Evolutionary conservation across 345 rosid genomes (phyloP).

Genomic region (Gossypium bickii): DNA sequence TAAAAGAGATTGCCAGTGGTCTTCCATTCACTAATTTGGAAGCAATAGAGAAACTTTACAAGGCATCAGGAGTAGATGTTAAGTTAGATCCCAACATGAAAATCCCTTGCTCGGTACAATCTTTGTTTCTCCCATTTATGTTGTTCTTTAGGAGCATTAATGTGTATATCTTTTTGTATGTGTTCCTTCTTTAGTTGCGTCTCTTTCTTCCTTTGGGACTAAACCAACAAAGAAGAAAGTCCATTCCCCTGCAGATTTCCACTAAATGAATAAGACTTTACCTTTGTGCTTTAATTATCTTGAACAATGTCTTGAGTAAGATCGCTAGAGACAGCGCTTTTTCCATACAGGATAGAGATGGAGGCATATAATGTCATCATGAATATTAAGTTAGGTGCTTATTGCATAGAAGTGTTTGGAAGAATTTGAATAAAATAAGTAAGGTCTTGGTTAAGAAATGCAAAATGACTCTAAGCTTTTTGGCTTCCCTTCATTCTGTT

Average conservation of each 20-base stretch:
- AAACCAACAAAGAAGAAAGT: background rate
- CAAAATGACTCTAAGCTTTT: background rate
- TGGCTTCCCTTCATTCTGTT: background rate
- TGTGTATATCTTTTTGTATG: too few species aligned
- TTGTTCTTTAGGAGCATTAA: too few species aligned
- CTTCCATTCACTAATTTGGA: too few species aligned
- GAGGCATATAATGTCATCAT: background rate
- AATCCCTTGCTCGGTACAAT: too few species aligned
- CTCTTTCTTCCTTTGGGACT: background rate
- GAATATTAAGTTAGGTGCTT: background rate
- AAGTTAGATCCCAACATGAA: too few species aligned
- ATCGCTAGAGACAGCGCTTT: background rate
- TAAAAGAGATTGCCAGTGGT: too few species aligned
- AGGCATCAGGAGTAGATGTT: too few species aligned
- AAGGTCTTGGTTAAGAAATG: background rate
- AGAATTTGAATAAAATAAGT: background rate
- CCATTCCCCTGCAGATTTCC: background rate
- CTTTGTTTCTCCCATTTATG: too few species aligned
- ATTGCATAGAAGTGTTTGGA: background rate
- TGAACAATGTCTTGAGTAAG: background rate
- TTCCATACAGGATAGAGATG: background rate
- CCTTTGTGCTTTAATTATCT: background rate
- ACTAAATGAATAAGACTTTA: background rate
- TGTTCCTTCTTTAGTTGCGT: background rate
- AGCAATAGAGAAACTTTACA: too few species aligned